A percentile compares a stretch with the other conserved stretches of the same genome.
These are phyloP conservation scores for Simmondsia chinensis DNA, from an alignment of 148 eudicot genomes.

Conservation along the genomic window DNA sequence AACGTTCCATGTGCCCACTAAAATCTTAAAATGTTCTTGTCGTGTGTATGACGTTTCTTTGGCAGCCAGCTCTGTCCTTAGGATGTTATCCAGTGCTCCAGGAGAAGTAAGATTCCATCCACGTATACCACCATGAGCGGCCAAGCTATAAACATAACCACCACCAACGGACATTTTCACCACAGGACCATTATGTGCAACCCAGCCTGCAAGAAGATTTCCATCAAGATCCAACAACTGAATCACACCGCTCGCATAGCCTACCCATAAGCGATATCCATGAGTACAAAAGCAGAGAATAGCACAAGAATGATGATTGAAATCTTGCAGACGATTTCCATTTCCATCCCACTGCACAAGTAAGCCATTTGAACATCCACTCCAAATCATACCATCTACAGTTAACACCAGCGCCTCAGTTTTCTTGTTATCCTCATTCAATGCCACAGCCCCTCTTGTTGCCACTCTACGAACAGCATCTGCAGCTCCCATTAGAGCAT, in stretches of 20 bases:
- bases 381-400: constrained; percentile 77
- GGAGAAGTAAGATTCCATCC: constrained; percentile 89
- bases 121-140: constrained; percentile 98
- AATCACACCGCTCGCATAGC: constrained; percentile 80
- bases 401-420: constrained; percentile 79
- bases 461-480: constrained; percentile 96
- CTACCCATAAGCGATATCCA: constrained; percentile 80
- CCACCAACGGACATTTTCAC: constrained; percentile 69
- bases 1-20: constrained; percentile 98
- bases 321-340: constrained; percentile 75
- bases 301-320: constrained; percentile 55
- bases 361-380: constrained; percentile 76
- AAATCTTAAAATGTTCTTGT: constrained; percentile 51
- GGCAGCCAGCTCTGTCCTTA: constrained; percentile 54
- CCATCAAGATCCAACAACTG: constrained; percentile 86
- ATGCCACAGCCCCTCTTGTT: constrained; percentile 72
- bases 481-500: constrained; percentile 97
- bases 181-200: constrained; percentile 82
- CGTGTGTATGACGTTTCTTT: constrained; percentile 59
- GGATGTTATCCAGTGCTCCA: constrained; percentile 63
- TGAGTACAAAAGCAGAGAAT: constrained; percentile 77
- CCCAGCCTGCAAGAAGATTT: constrained; percentile 70
- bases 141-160: constrained; percentile 70
- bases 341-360: constrained; percentile 90
- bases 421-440: constrained; percentile 71